Conservation (phyloP, 345 rosid species). For the Camelina hispida region DNA sequence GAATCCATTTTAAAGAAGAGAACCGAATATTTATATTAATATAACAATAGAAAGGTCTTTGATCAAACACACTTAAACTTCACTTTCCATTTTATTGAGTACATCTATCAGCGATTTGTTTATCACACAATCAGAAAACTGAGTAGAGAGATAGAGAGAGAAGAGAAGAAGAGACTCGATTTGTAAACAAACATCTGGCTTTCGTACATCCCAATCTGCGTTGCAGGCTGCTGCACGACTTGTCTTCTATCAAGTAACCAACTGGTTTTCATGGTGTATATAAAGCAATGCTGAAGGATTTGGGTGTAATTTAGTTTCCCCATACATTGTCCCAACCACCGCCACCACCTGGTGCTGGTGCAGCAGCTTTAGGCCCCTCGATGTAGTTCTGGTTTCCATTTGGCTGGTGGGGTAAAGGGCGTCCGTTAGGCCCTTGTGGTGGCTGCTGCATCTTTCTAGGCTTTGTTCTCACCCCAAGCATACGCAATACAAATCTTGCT, state of each 20-base stretch:
- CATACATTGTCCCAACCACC: constrained; percentile 95
- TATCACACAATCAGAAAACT: constrained; percentile 26
- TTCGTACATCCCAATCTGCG: constrained; percentile 18
- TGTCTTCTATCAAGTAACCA: constrained; percentile 9
- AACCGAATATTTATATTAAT: constrained; percentile 4
- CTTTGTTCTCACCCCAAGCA: constrained; percentile 82
- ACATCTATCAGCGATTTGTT: constrained; percentile 27
- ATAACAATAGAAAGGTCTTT: constrained; percentile 13
- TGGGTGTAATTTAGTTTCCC: constrained; percentile 53
- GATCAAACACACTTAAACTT: constrained; percentile 23
- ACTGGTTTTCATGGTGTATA: constrained; percentile 7
- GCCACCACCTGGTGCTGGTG: constrained; percentile 60
- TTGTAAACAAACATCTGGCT: constrained; percentile 22
- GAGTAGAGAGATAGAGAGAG: constrained; percentile 25
- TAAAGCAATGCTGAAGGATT: constrained; percentile 17
- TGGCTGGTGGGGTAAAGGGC: constrained; percentile 56
- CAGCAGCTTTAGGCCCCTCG: constrained; percentile 73
- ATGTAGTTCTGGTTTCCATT: constrained; percentile 66
- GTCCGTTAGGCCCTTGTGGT: constrained; percentile 69
- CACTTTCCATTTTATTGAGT: constrained; percentile 29
- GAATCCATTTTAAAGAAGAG: neutral
- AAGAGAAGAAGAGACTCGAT: constrained; percentile 32
- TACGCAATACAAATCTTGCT: constrained; percentile 87
- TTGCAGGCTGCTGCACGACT: constrained; percentile 19
- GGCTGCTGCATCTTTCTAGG: constrained; percentile 69